phyloP scores from a whole-genome alignment of 441 rosid genomes.

The Jatropha podagrica region DNA sequence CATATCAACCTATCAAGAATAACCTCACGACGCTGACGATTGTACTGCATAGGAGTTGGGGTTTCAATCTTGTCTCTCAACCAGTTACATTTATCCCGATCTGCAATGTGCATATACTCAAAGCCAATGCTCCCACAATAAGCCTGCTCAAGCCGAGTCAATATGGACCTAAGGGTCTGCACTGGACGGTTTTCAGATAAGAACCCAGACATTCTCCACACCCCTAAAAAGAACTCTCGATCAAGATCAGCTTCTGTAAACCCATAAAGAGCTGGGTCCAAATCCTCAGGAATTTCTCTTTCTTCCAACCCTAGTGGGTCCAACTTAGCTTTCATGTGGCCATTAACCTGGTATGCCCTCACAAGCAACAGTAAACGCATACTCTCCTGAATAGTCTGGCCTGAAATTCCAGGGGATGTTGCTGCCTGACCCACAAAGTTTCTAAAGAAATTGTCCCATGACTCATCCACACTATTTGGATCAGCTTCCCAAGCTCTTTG shows the following conservation, averaged over 20 bases:
- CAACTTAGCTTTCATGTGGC: conserved; percentile 93
- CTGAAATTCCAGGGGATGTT: conserved; percentile 94
- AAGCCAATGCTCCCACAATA: conserved; percentile 93
- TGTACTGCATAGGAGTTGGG: conserved; percentile 81
- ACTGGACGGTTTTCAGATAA: conserved; percentile 96
- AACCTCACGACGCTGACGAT: conserved; percentile 81
- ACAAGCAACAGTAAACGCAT: conserved; percentile 83
- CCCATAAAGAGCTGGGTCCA: conserved; percentile 78
- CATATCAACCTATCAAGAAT: conserved; percentile 88
- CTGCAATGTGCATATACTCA: conserved; percentile 98
- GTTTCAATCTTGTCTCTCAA: conserved; percentile 96
- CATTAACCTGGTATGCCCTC: conserved; percentile 96
- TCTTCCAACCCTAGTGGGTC: conserved; percentile 82
- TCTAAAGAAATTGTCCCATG: conserved; percentile 97
- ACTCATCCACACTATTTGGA: conserved; percentile 90
- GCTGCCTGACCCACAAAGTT: conserved; percentile 96
- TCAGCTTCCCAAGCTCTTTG: conserved; percentile 97
- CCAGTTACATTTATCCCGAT: conserved; percentile 91
- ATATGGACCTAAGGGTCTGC: conserved; percentile 84
- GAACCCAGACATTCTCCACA: conserved; percentile 94
- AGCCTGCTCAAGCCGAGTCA: conserved; percentile 92
- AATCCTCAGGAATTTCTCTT: conserved; percentile 77
- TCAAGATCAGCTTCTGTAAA: conserved; percentile 95
- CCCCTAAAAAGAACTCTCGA: conserved; percentile 92
- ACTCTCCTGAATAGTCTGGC: conserved; percentile 98